Evolutionary conservation across 164 flowering plant species (phyloP), one percentile per base, ranked within the genome.

Genomic region (Piper longum): DNA sequence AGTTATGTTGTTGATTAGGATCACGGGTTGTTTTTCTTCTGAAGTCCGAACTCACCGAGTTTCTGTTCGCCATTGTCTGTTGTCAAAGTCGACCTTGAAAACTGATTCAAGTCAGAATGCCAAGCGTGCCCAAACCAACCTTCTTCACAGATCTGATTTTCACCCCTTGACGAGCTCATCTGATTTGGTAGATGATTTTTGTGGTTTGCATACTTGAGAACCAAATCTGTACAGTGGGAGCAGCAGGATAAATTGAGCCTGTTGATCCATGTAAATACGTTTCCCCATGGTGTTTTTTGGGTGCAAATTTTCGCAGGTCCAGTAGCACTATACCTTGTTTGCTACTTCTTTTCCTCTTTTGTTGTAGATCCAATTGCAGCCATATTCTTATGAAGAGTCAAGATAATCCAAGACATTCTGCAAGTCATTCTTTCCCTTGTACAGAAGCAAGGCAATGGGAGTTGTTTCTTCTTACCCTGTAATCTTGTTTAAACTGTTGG

Each of bases 131-230:
- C 82, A 67, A 58, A 66, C 72, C 61, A 83, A 65, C 59, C 62
- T 73, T 41, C 90, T 82, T 58, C 83, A 74, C 19, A 80, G 90
- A 12, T 70, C 96, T 56, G 85, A 85, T 66, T 44, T 77, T 42
- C 83, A 74, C 61, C 79, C 64, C 48, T 70, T 78, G 4, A 76
- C 79, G 61, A 66, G 71, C 61, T 71, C 85, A 18, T 64, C 71
- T 61, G 88, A 86, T 69, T 73, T 76, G 60, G 83, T 75, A 58
- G 81, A 84, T 59, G 79, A 85, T 58, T 62, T 83, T 36, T 70
- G 67, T 55, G 73, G 76, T 66, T 66, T 83, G 72, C 80, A 71
- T 54, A 74, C 71, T 66, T 83, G 80, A 36, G 83, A 72, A 78
- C 19, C 55, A 56, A 56, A 7, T 44, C 62, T 18, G 40, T 19